phyloP scores from a whole-genome alignment of 495 filamentous ascomycete genomes.

The Penicillium lagena region DNA sequence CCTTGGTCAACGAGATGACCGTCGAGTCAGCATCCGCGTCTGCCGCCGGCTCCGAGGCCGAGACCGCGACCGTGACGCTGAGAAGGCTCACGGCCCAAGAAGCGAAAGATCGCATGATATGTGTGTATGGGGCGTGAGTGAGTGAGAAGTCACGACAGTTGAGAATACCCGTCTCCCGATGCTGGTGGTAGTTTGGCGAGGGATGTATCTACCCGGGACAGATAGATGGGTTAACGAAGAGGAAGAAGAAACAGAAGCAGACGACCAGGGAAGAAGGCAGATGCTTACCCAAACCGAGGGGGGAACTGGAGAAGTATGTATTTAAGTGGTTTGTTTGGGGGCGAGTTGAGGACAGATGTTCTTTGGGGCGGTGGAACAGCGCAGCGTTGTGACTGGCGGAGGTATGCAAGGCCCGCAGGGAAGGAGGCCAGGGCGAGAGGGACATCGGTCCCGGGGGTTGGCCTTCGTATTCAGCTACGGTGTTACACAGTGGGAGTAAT shows the following conservation, averaged over 20 bases:
- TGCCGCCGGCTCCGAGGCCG: slow-evolving; percentile 45
- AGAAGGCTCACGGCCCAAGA: slow-evolving; percentile 53
- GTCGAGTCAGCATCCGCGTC: slow-evolving; percentile 47
- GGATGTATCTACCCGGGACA: too few species aligned
- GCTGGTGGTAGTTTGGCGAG: too few species aligned
- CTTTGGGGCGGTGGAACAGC: slow-evolving; percentile 27
- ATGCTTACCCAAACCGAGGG: too few species aligned
- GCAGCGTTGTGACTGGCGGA: slow-evolving; percentile 21
- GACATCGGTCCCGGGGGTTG: too few species aligned
- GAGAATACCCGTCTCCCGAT: too few species aligned
- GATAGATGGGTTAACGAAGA: too few species aligned
- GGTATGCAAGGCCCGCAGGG: slow-evolving; percentile 8
- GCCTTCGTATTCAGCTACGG: too few species aligned
- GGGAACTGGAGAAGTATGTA: too few species aligned
- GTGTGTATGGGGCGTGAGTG: slow-evolving; percentile 20
- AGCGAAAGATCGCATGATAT: slow-evolving; percentile 50
- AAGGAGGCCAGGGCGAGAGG: not conserved
- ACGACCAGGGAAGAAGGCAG: too few species aligned
- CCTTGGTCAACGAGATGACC: slow-evolving; percentile 75
- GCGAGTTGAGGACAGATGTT: slow-evolving; percentile 43
- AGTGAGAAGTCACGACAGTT: not conserved
- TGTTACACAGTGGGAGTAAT: too few species aligned
- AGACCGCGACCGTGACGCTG: slow-evolving; percentile 52
- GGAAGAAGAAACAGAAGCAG: too few species aligned
- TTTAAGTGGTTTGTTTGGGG: too few species aligned